Evolutionary conservation across 805 yeast genomes (phyloP), one percentile per base, ranked within the genome.

Genomic region (Barnettozyma californica): DNA sequence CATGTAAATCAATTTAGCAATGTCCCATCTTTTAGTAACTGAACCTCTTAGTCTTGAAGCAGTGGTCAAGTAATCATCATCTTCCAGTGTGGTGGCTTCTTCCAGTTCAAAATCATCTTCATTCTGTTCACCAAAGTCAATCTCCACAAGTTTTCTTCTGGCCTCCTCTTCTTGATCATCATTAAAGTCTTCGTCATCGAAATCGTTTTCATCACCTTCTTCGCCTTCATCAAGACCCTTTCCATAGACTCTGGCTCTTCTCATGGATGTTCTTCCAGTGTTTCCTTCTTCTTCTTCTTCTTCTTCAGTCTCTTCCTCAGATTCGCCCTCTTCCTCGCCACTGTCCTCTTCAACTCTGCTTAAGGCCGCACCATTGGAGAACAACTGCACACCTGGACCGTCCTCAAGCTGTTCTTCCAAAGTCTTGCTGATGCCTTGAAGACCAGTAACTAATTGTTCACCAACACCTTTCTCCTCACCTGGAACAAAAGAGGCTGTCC

Each of bases 391-490:
- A 20, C 92, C 96, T 4, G 85, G 81, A 34, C 83, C 84, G 38
- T 74, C 78, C 46, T 73, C 74, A 45, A 76, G 74, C 43, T 78
- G 75, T 59, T 79, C 87, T 21, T 72, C 75, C 56, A 85, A 68
- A 19, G 85, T 70, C 43, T 76, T 76, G 35, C 79, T 74, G 4
- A 83, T 88, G 35, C 78, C 74, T 64, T 92, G 97, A 54, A 94
- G 72, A 49, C 81, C 80, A 5, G 95, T 87, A 25, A 92, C 95
- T 52, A 90, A 68, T 60, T 80, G 78, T 66, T 91, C 97, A 52
- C 97, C 97, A 54, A 87, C 78, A 23, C 96, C 97, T 59, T 71
- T 73, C 52, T 83, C 87, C 53, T 78, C 77, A 38, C 86, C 85
- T 1, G 78, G 74, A 16, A 75, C 78, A 64, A 86, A 86, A 36